Percentiles rank a stretch among this genome's conserved stretches.
These are phyloP conservation scores for Aspergillus sp. DNA, from an alignment of 2,329 filamentous ascomycete species.

Conservation along the genomic window DNA sequence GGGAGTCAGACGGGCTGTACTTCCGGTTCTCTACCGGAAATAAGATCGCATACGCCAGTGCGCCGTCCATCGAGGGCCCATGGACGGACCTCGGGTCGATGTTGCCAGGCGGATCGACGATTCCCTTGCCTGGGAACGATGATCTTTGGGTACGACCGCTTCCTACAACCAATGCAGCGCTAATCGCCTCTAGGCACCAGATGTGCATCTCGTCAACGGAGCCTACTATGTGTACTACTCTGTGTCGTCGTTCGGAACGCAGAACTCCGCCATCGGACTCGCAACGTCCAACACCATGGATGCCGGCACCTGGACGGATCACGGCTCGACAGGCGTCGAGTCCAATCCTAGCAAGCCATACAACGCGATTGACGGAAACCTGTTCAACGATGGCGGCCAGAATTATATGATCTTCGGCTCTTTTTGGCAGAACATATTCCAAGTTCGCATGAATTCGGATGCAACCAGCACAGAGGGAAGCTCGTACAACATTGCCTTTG, in stretches of 20 bases:
- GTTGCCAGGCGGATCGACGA: conserved; percentile 36
- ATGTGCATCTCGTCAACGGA: conserved; percentile 48
- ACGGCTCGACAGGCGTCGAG: conserved; percentile 27
- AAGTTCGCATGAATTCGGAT: conserved; percentile 33
- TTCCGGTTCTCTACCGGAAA: conserved; percentile 47
- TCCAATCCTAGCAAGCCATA: conserved; percentile 35
- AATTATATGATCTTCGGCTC: conserved; percentile 55
- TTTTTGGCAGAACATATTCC: conserved; percentile 61
- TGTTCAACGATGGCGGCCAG: conserved; percentile 34
- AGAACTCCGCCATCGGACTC: conserved; percentile 53
- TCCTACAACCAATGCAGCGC: background rate
- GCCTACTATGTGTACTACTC: conserved; percentile 59
- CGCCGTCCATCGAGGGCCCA: conserved; percentile 35
- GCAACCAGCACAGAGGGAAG: conserved; percentile 16
- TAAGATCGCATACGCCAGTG: conserved; percentile 36
- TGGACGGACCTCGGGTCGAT: conserved; percentile 42
- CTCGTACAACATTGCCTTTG: conserved; percentile 45
- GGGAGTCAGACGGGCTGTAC: conserved; percentile 42
- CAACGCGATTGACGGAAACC: conserved; percentile 54
- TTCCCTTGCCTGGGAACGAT: conserved; percentile 33
- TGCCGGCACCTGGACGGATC: conserved; percentile 27
- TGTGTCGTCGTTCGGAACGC: conserved; percentile 52
- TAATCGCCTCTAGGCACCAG: conserved; percentile 46
- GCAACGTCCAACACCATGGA: conserved; percentile 40
- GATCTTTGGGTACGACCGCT: conserved; percentile 40